These are phyloP conservation scores for Phytophthora fragariaefolia DNA, from an alignment of 352 stramenopile genomes.

Conservation along the genomic window DNA sequence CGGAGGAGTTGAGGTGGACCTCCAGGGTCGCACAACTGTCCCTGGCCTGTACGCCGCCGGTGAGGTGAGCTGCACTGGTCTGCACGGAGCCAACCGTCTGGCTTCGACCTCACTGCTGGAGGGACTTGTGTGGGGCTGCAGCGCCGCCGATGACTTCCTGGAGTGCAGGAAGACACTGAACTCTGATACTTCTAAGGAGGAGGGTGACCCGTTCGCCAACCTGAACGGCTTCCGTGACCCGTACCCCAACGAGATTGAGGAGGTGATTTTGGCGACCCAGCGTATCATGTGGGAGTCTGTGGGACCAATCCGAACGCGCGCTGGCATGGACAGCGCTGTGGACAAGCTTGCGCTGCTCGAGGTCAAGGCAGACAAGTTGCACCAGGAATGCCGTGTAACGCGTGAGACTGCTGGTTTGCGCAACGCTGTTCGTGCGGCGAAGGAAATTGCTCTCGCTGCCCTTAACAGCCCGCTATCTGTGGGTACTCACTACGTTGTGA, in stretches of 20 bases:
- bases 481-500: slow-evolving; percentile 91
- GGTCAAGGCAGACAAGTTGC: slow-evolving; percentile 80
- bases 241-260: slow-evolving; percentile 59
- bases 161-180: slow-evolving; percentile 30
- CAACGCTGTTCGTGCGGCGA: slow-evolving; percentile 89
- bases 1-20: slow-evolving; percentile 91
- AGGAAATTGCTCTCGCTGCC: slow-evolving; percentile 88
- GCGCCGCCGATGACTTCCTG: slow-evolving; percentile 83
- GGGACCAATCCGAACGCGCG: slow-evolving; percentile 85
- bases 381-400: slow-evolving; percentile 66
- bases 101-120: slow-evolving; percentile 95
- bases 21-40: slow-evolving; percentile 85
- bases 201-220: slow-evolving; percentile 47
- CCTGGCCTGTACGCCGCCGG: slow-evolving; percentile 91
- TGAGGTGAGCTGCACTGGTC: slow-evolving; percentile 93
- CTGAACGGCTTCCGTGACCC: slow-evolving; percentile 52
- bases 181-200: slow-evolving; percentile 18
- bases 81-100: slow-evolving; percentile 95
- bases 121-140: slow-evolving; percentile 93
- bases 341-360: slow-evolving; percentile 85
- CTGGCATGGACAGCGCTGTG: slow-evolving; percentile 78
- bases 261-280: slow-evolving; percentile 68
- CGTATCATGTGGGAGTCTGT: slow-evolving; percentile 96
- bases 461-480: slow-evolving; percentile 80
- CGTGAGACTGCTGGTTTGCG: slow-evolving; percentile 83